These are phyloP conservation scores for Lophiotrema nucula DNA, from an alignment of 495 filamentous ascomycete genomes.

Conservation along the genomic window DNA sequence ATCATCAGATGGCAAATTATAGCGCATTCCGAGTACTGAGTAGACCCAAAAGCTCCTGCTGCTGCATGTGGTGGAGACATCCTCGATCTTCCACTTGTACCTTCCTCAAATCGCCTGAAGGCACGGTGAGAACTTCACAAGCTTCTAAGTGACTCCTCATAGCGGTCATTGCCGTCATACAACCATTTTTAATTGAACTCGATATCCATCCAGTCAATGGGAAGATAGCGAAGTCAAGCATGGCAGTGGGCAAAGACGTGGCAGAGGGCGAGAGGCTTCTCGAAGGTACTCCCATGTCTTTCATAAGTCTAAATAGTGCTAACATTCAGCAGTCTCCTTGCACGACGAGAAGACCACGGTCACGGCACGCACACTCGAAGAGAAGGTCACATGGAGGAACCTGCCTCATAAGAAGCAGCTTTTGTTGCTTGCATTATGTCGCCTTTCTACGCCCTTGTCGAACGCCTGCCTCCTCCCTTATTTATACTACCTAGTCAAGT, in stretches of 20 bases:
- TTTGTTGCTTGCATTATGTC: conserved; percentile 64
- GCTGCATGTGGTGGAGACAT: background rate
- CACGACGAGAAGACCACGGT: background rate
- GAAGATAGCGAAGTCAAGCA: too few species aligned
- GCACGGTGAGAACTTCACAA: too few species aligned
- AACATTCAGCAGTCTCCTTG: background rate
- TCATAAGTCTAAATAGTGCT: too few species aligned
- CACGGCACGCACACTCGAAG: background rate
- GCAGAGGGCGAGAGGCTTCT: conserved; percentile 21
- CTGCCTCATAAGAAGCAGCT: conserved; percentile 70
- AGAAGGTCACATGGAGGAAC: conserved; percentile 33
- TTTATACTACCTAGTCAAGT: conserved; percentile 52
- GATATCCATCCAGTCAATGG: too few species aligned
- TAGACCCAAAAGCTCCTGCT: conserved; percentile 8
- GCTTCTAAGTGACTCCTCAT: too few species aligned
- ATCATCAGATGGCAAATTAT: background rate
- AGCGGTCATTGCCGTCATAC: too few species aligned
- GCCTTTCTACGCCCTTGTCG: conserved; percentile 69
- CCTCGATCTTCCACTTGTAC: background rate
- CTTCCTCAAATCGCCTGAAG: background rate
- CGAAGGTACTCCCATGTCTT: conserved; percentile 7
- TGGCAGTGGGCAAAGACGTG: too few species aligned
- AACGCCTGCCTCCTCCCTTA: conserved; percentile 68
- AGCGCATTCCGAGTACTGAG: background rate
- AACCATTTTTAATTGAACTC: too few species aligned